phyloP scores from a whole-genome alignment of 805 yeast species.

The Gaillardinia entomophila region DNA sequence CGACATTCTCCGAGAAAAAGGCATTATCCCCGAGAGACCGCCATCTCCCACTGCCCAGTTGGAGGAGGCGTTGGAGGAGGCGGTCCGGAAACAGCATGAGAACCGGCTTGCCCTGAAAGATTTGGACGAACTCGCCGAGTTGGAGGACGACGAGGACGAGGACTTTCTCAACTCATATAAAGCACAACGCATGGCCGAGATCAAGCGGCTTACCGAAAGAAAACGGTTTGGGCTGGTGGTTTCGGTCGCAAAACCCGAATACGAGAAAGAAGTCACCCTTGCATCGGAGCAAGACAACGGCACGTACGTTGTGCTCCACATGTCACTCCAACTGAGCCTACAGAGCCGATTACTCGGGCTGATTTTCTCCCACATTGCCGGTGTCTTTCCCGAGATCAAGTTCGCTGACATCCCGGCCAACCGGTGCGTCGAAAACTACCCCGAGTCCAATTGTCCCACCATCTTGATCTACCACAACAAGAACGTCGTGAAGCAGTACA shows the following conservation, averaged over 20 bases:
- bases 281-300: slow-evolving; percentile 48
- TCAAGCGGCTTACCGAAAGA: slow-evolving; percentile 52
- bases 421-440: slow-evolving; percentile 90
- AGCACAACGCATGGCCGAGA: slow-evolving; percentile 69
- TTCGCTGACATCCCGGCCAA: slow-evolving; percentile 88
- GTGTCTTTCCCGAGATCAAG: slow-evolving; percentile 72
- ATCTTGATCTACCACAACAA: slow-evolving; percentile 73
- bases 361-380: slow-evolving; percentile 53
- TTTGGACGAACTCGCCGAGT: slow-evolving; percentile 74
- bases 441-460: slow-evolving; percentile 88
- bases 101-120: slow-evolving; percentile 74
- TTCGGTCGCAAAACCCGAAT: slow-evolving; percentile 83
- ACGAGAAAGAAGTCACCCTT: slow-evolving; percentile 76
- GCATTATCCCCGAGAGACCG: slow-evolving; percentile 87
- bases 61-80: slow-evolving; percentile 85
- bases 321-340: slow-evolving; percentile 59
- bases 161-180: slow-evolving; percentile 79
- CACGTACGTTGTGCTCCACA: slow-evolving; percentile 68
- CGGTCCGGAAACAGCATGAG: slow-evolving; percentile 71
- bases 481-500: slow-evolving; percentile 71
- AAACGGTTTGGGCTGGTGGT: slow-evolving; percentile 69
- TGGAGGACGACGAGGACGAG: slow-evolving; percentile 92
- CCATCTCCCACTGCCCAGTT: slow-evolving; percentile 83
- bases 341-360: slow-evolving; percentile 70
- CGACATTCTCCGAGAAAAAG: slow-evolving; percentile 84